These are phyloP conservation scores for Biscutella laevigata DNA, from an alignment of 441 rosid species.

Conservation along the genomic window DNA sequence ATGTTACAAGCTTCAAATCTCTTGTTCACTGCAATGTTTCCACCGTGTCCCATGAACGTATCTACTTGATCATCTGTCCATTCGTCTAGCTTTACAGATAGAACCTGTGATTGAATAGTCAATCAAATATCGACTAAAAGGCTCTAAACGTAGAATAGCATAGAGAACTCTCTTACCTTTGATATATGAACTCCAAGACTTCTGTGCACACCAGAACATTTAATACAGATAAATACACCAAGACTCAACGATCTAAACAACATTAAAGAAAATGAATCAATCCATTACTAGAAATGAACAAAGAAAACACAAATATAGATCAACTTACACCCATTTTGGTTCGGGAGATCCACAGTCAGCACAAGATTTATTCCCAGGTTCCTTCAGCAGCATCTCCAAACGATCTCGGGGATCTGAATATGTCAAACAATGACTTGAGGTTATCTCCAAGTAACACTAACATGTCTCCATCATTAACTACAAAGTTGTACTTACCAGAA, in stretches of 20 bases:
- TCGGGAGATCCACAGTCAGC: constrained; percentile 97
- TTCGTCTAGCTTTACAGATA: constrained; percentile 83
- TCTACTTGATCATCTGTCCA: constrained; percentile 97
- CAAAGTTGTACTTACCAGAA: constrained; percentile 35
- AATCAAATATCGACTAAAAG: neutral
- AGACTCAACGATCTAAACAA: constrained; percentile 56
- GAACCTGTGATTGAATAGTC: constrained; percentile 44
- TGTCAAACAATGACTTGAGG: neutral
- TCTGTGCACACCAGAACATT: constrained; percentile 93
- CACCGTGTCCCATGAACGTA: constrained; percentile 51
- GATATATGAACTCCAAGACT: constrained; percentile 97
- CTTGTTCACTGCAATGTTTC: constrained; percentile 57
- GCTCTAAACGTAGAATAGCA: constrained; percentile 1
- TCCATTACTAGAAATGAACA: neutral
- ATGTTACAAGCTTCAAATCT: constrained; percentile 74
- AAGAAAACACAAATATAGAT: neutral
- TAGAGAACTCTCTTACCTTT: constrained; percentile 45
- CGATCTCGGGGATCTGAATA: constrained; percentile 47
- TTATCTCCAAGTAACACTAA: constrained; percentile 7
- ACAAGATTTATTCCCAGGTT: constrained; percentile 55
- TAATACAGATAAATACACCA: constrained; percentile 90
- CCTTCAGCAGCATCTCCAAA: constrained; percentile 49
- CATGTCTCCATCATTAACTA: neutral
- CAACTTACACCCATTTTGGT: constrained; percentile 98
- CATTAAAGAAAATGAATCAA: constrained; percentile 18